Conservation (phyloP, 345 rosid genomes). For the Euclidium syriacum region DNA sequence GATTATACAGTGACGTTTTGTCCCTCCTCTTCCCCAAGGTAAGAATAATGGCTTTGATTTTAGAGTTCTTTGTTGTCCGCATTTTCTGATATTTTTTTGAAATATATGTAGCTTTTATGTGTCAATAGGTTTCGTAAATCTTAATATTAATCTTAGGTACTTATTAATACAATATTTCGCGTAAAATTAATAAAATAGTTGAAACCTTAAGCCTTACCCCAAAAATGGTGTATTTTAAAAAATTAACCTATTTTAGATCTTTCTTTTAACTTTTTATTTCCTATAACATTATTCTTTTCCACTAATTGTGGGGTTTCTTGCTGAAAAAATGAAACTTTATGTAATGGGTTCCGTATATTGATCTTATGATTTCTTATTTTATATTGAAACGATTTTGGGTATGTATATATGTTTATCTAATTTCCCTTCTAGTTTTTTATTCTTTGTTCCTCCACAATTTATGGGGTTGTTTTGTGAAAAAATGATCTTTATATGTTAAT, state of each 20-base stretch:
- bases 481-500: background rate
- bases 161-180: too few species aligned
- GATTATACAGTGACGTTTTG: constrained; percentile 95
- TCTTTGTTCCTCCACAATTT: background rate
- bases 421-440: too few species aligned
- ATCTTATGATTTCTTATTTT: background rate
- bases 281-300: background rate
- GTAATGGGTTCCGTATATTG: constrained; percentile 9
- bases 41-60: background rate
- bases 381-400: background rate
- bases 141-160: too few species aligned
- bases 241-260: too few species aligned
- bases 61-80: too few species aligned
- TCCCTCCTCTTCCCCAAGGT: constrained; percentile 90
- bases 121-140: too few species aligned
- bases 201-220: too few species aligned
- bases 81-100: too few species aligned
- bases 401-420: background rate
- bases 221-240: too few species aligned
- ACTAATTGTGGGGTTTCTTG: background rate
- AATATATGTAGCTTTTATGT: too few species aligned
- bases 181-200: too few species aligned
- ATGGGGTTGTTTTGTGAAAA: background rate
- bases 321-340: background rate
- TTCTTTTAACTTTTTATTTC: too few species aligned